phyloP scores from a whole-genome alignment of 768 basidiomycete genomes.

The Pluteus cervinus region DNA sequence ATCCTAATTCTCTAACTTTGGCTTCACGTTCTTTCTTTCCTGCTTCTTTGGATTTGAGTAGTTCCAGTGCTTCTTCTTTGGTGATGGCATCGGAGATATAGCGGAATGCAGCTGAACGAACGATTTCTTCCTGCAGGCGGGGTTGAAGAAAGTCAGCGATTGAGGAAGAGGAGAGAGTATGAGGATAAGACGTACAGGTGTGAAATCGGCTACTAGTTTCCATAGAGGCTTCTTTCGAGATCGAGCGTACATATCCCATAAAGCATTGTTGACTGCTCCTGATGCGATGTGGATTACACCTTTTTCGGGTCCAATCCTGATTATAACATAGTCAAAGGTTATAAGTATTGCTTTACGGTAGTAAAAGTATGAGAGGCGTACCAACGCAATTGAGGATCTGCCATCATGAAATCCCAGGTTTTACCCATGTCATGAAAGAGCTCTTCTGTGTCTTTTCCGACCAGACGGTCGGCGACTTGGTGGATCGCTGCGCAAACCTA shows the following conservation, averaged over 20 bases:
- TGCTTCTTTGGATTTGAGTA: slow-evolving; percentile 73
- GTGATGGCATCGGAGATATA: slow-evolving; percentile 95
- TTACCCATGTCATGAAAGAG: slow-evolving; percentile 89
- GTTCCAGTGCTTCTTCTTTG: slow-evolving; percentile 77
- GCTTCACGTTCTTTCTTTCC: slow-evolving; percentile 76
- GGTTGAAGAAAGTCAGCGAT: background rate
- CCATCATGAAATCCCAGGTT: slow-evolving; percentile 81
- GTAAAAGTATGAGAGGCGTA: slow-evolving; percentile 22
- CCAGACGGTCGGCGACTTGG: slow-evolving; percentile 72
- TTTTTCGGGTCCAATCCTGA: slow-evolving; percentile 89
- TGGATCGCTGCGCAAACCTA: slow-evolving; percentile 81
- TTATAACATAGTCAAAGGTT: background rate
- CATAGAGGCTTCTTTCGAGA: slow-evolving; percentile 81
- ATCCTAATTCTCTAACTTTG: slow-evolving; percentile 70
- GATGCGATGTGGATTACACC: slow-evolving; percentile 91
- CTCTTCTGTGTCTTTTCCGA: slow-evolving; percentile 76
- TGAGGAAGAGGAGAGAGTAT: background rate
- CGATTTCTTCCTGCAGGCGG: slow-evolving; percentile 65
- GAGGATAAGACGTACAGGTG: slow-evolving; percentile 37
- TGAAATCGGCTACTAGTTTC: slow-evolving; percentile 92
- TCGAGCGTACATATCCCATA: slow-evolving; percentile 92
- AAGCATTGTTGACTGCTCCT: slow-evolving; percentile 83
- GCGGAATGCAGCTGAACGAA: slow-evolving; percentile 70
- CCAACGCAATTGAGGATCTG: slow-evolving; percentile 92
- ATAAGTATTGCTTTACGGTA: background rate